Conservation (phyloP, 2,329 filamentous ascomycete genomes). For the Zarea fungicola region DNA sequence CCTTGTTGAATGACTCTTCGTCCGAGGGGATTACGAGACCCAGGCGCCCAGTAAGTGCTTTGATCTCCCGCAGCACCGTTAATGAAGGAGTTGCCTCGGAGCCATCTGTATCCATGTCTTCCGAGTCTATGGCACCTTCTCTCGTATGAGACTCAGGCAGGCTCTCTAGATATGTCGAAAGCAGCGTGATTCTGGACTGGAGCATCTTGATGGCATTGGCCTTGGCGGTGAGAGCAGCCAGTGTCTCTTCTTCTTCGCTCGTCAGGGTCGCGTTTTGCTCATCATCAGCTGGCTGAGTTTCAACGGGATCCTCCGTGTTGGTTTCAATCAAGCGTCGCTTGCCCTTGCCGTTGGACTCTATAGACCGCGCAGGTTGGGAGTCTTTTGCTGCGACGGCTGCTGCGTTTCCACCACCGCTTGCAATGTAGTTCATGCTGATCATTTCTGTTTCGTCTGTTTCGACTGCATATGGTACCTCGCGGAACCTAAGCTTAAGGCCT, state of each 20-base stretch:
- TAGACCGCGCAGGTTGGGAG: slow-evolving; percentile 35
- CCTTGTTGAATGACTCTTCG: slow-evolving; percentile 57
- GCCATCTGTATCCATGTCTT: slow-evolving; percentile 27
- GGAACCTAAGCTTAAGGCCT: slow-evolving; percentile 64
- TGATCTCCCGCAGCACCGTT: slow-evolving; percentile 78
- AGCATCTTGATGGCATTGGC: slow-evolving; percentile 93
- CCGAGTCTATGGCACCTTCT: slow-evolving; percentile 29
- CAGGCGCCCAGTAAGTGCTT: slow-evolving; percentile 77
- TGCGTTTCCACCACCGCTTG: slow-evolving; percentile 76
- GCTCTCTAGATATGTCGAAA: slow-evolving; percentile 70
- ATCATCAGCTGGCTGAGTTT: slow-evolving; percentile 22
- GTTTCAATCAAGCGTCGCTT: slow-evolving; percentile 40
- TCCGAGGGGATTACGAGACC: slow-evolving; percentile 74
- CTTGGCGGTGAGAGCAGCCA: slow-evolving; percentile 71
- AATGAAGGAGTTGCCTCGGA: slow-evolving; percentile 50
- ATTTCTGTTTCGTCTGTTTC: slow-evolving; percentile 96
- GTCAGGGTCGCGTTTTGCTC: slow-evolving; percentile 38
- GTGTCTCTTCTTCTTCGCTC: slow-evolving; percentile 55
- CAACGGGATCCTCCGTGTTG: slow-evolving; percentile 23
- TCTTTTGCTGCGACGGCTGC: slow-evolving; percentile 49
- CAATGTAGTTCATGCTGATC: slow-evolving; percentile 94
- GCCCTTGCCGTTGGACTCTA: slow-evolving; percentile 48
- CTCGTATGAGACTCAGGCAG: slow-evolving; percentile 62
- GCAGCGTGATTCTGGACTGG: slow-evolving; percentile 66
- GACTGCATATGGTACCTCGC: slow-evolving; percentile 77